phyloP scores from a whole-genome alignment of 148 eudicot genomes.

The Rhododendron ovatum region DNA sequence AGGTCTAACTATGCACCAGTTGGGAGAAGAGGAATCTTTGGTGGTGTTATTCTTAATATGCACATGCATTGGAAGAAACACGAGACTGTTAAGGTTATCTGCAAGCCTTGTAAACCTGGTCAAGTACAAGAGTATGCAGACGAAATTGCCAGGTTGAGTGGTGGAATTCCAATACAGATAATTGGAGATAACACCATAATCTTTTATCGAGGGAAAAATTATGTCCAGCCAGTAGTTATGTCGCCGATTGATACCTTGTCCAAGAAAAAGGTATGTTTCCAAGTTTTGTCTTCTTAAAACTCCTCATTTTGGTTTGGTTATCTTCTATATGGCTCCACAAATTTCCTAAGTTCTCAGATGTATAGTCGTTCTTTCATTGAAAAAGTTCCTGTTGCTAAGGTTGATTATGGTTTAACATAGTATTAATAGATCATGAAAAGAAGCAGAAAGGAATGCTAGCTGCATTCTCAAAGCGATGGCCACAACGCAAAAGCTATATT shows the following conservation, averaged over 20 bases:
- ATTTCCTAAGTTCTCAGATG: not conserved
- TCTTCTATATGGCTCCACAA: not conserved
- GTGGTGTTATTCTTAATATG: slow-evolving; percentile 97
- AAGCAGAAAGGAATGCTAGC: not conserved
- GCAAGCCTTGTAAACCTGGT: slow-evolving; percentile 96
- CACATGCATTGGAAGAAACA: slow-evolving; percentile 99
- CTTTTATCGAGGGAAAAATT: slow-evolving; percentile 84
- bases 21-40: slow-evolving; percentile 90
- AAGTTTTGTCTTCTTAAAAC: not conserved
- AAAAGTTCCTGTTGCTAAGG: not conserved
- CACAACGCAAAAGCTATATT: not conserved
- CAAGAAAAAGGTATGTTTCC: slow-evolving; percentile 66
- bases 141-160: slow-evolving; percentile 87
- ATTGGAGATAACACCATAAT: slow-evolving; percentile 79
- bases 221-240: slow-evolving; percentile 91
- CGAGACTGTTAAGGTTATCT: slow-evolving; percentile 84
- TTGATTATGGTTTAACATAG: not conserved
- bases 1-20: slow-evolving; percentile 86
- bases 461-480: not conserved
- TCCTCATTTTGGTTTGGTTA: not conserved
- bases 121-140: slow-evolving; percentile 70
- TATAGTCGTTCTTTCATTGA: not conserved
- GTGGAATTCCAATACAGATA: slow-evolving; percentile 81
- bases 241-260: slow-evolving; percentile 91
- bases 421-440: not conserved